Evolutionary conservation across 805 yeast species (phyloP).

Genomic region (Nakazawaea wickerhamii): DNA sequence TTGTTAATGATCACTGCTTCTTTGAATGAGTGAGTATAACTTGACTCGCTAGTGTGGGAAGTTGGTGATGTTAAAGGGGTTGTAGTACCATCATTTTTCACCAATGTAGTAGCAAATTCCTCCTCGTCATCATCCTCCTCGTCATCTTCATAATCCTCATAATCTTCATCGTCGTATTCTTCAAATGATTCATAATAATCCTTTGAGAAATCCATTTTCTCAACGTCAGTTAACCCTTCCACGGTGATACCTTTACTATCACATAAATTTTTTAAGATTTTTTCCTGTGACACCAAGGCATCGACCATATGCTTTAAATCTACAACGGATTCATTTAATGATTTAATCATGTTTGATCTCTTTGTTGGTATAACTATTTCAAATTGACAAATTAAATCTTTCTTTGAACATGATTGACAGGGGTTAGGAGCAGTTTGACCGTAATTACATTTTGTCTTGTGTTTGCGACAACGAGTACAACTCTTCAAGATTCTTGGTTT

Average conservation of each 20-base stretch:
- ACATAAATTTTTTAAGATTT: constrained; percentile 21
- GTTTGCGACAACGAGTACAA: constrained; percentile 60
- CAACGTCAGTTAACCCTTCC: constrained; percentile 26
- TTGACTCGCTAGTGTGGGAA: constrained; percentile 4
- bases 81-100: neutral
- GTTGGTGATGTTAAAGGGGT: constrained; percentile 11
- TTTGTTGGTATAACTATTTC: constrained; percentile 52
- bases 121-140: constrained; percentile 1
- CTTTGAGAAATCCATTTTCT: constrained; percentile 9
- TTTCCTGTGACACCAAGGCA: constrained; percentile 22
- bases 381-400: constrained; percentile 45
- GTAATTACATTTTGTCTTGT: constrained; percentile 64
- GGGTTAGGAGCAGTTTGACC: constrained; percentile 44
- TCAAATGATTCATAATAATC: constrained; percentile 2
- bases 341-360: constrained; percentile 34
- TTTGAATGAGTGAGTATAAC: constrained; percentile 1
- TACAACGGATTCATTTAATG: constrained; percentile 27
- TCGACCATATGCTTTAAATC: constrained; percentile 26
- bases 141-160: constrained; percentile 7
- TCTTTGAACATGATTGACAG: constrained; percentile 51
- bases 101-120: neutral
- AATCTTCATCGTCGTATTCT: constrained; percentile 11
- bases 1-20: constrained; percentile 6
- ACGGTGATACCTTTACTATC: constrained; percentile 22
- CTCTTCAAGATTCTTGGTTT: constrained; percentile 45